These are phyloP conservation scores for Pinus albicaulis DNA, from an alignment of 75 land plant species.

Conservation along the genomic window DNA sequence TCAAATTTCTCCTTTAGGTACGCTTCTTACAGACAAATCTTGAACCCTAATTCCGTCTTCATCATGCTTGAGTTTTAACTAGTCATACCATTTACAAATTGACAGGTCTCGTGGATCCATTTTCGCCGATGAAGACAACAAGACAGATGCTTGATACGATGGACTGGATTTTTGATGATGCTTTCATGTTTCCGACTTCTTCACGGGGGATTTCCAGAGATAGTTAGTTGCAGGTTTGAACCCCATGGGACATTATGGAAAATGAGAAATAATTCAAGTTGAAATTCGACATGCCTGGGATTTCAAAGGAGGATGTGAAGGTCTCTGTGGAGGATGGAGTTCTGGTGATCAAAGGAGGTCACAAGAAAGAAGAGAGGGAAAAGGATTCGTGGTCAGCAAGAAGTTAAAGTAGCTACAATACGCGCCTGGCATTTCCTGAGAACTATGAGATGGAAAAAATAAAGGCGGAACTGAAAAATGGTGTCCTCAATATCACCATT, in stretches of 20 bases:
- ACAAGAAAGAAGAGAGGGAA: constrained; percentile 36
- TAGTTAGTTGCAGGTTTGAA: constrained; percentile 11
- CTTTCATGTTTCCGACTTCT: constrained; percentile 38
- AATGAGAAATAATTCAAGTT: constrained; percentile 57
- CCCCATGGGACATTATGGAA: constrained; percentile 86
- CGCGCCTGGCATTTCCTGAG: constrained; percentile 65
- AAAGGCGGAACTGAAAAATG: constrained; percentile 81
- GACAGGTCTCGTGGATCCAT: constrained; percentile 57
- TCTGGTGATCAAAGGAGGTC: constrained; percentile 62
- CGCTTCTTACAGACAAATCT: too few relatives aligned
- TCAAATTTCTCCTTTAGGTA: too few relatives aligned
- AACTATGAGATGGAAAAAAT: constrained; percentile 53
- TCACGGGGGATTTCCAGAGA: constrained; percentile 13
- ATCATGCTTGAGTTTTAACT: too few relatives aligned
- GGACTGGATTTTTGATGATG: constrained; percentile 66
- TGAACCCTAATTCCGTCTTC: too few relatives aligned
- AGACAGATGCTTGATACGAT: constrained; percentile 72
- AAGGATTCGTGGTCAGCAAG: constrained; percentile 30
- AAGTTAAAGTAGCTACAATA: constrained; percentile 48
- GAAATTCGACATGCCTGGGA: constrained; percentile 93
- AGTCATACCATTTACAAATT: not conserved
- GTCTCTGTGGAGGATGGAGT: constrained; percentile 67
- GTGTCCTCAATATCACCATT: constrained; percentile 59
- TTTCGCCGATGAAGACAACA: constrained; percentile 66
- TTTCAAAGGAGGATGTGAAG: constrained; percentile 82